phyloP scores from a whole-genome alignment of 1,284 basidiomycete genomes.

The Hymenochaete sp. region DNA sequence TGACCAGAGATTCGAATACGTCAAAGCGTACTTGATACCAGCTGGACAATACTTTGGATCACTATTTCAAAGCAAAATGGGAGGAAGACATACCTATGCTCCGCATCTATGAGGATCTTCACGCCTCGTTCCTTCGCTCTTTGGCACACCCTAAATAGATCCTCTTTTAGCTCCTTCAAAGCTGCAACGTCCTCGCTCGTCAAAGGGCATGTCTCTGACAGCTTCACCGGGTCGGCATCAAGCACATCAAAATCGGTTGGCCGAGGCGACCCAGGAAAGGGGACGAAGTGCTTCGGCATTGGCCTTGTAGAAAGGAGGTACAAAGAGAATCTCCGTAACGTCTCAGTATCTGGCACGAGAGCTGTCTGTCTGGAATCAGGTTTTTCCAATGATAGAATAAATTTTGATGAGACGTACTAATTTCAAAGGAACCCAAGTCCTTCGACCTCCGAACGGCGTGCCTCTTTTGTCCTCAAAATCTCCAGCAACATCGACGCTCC shows the following conservation, averaged over 20 bases:
- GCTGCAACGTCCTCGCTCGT: constrained; percentile 47
- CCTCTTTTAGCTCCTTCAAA: constrained; percentile 50
- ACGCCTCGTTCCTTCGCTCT: constrained; percentile 53
- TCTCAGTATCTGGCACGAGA: constrained; percentile 46
- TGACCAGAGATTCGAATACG: not conserved
- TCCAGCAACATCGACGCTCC: constrained; percentile 67
- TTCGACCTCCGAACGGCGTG: constrained; percentile 30
- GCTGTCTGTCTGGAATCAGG: constrained; percentile 57
- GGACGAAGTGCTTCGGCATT: constrained; percentile 31
- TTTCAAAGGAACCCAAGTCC: constrained; percentile 80
- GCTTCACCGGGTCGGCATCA: constrained; percentile 2
- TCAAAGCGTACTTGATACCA: constrained; percentile 51
- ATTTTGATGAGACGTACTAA: constrained; percentile 37
- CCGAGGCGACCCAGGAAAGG: constrained; percentile 58
- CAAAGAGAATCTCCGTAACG: constrained; percentile 47
- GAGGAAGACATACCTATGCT: constrained; percentile 37
- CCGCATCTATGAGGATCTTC: constrained; percentile 73
- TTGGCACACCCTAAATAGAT: constrained; percentile 51
- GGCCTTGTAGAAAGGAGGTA: constrained; percentile 34
- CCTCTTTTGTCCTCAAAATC: constrained; percentile 59
- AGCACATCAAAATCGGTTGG: constrained; percentile 44
- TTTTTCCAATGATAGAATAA: constrained; percentile 30
- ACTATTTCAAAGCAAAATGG: not conserved
- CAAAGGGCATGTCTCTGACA: constrained; percentile 27
- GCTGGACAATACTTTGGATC: constrained; percentile 25